Conservation (phyloP, 2,329 filamentous ascomycete species). For the Curvularia lunata region DNA sequence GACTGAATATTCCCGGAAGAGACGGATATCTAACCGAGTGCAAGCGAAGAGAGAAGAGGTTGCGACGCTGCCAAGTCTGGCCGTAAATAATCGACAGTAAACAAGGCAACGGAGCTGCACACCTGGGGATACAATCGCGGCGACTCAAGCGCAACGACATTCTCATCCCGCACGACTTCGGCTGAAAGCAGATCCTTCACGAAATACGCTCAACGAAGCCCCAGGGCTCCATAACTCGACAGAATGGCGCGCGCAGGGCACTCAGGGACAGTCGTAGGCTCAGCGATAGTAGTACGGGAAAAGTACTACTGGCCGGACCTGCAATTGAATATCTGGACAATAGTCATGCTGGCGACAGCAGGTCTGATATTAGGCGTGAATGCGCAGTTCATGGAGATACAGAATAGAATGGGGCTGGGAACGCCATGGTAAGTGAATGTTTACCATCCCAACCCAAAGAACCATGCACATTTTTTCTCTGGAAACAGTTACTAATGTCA, state of each 20-base stretch:
- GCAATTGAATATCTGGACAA: conserved; percentile 69
- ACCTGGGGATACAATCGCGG: neutral
- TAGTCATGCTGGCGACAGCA: conserved; percentile 65
- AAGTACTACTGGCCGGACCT: conserved; percentile 70
- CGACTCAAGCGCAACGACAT: conserved; percentile 2
- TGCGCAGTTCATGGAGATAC: conserved; percentile 65
- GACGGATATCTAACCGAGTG: neutral
- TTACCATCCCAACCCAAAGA: neutral
- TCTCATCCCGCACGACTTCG: neutral
- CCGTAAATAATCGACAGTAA: conserved; percentile 18
- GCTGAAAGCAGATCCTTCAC: neutral
- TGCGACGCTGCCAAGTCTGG: conserved; percentile 22
- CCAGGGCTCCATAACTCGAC: conserved; percentile 4
- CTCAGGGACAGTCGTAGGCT: conserved; percentile 44
- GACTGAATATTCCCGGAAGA: neutral
- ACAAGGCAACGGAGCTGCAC: conserved; percentile 6
- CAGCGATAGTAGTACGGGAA: conserved; percentile 54
- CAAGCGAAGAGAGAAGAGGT: conserved; percentile 5
- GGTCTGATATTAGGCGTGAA: conserved; percentile 66
- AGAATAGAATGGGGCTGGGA: conserved; percentile 61
- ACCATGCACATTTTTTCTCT: neutral
- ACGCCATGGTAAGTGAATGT: conserved; percentile 63
- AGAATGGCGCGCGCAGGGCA: conserved; percentile 47
- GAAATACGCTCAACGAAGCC: conserved; percentile 4
- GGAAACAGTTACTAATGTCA: conserved; percentile 10